A percentile compares a stretch with the other conserved stretches of the same genome.
Evolutionary conservation across 2,329 filamentous ascomycete species (phyloP).

Genomic region (Cryphonectria radicalis): DNA sequence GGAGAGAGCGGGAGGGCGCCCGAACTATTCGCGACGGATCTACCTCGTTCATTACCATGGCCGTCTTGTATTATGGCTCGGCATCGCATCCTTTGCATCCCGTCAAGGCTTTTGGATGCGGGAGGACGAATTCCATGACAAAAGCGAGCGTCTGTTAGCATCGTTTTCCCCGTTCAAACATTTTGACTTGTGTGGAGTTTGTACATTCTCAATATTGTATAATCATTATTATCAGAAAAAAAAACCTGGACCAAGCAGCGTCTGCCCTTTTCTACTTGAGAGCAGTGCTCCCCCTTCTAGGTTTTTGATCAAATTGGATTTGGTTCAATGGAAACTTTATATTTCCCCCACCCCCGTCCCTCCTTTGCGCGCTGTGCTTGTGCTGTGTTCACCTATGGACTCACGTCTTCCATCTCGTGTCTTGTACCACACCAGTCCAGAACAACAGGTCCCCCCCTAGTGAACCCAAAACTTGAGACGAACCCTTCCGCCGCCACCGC

Average conservation of each 20-base stretch:
- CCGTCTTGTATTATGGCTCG: conserved; percentile 9
- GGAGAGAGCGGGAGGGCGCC: neutral
- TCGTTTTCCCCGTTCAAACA: conserved; percentile 22
- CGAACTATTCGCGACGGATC: neutral
- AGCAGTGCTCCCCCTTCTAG: conserved; percentile 14
- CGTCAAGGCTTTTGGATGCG: conserved; percentile 24
- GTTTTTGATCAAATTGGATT: conserved; percentile 1
- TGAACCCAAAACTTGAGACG: neutral
- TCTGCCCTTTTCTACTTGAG: conserved; percentile 4
- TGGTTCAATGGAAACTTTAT: neutral
- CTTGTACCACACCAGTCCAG: neutral
- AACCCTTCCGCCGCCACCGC: neutral
- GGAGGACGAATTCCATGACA: conserved; percentile 29
- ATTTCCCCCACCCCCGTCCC: neutral
- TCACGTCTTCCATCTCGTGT: neutral
- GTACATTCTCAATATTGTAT: conserved; percentile 45
- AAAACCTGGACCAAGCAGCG: conserved; percentile 24
- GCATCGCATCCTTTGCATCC: conserved; percentile 17
- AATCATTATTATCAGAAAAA: conserved; percentile 38
- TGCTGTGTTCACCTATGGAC: too few relatives aligned
- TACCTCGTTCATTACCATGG: conserved; percentile 13
- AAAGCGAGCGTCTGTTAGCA: conserved; percentile 27
- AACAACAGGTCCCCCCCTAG: neutral
- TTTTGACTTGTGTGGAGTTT: conserved; percentile 36
- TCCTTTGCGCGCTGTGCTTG: neutral